Conservation (phyloP, 768 basidiomycete genomes). For the Trametes cubensis region DNA sequence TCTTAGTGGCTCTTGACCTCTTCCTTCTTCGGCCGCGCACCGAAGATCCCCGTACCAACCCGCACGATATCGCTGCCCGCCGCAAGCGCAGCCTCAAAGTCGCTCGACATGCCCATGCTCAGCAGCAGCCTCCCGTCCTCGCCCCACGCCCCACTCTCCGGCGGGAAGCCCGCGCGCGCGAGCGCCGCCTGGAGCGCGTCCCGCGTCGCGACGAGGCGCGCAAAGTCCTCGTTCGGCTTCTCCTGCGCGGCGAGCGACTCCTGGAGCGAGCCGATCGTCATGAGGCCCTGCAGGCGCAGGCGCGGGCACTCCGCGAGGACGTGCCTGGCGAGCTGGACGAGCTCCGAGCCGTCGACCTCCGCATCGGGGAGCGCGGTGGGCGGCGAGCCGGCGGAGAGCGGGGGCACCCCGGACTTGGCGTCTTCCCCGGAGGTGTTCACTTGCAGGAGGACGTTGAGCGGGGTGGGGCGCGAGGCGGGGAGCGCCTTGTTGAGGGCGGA, state of each 20-base stretch:
- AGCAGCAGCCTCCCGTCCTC: conserved; percentile 56
- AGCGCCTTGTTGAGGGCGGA: conserved; percentile 77
- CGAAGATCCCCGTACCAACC: conserved; percentile 92
- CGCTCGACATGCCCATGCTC: conserved; percentile 98
- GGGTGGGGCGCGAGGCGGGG: conserved; percentile 51
- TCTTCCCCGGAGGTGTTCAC: conserved; percentile 96
- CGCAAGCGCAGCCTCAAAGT: conserved; percentile 84
- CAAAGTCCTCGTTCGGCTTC: conserved; percentile 74
- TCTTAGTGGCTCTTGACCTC: conserved; percentile 15
- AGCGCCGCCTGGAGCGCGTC: conserved; percentile 57
- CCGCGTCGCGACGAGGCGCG: conserved; percentile 62
- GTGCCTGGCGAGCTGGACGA: conserved; percentile 67
- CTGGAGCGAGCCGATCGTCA: conserved; percentile 92
- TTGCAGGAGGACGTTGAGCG: conserved; percentile 85
- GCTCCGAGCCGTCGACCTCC: conserved; percentile 40
- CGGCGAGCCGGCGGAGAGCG: conserved; percentile 45
- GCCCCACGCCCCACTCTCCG: conserved; percentile 40
- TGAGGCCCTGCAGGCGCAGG: conserved; percentile 81
- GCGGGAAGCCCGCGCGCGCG: conserved; percentile 25
- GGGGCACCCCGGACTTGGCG: conserved; percentile 82
- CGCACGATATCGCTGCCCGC: conserved; percentile 87
- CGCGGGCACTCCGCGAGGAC: conserved; percentile 73
- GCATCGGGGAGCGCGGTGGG: conserved; percentile 17
- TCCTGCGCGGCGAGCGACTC: conserved; percentile 59
- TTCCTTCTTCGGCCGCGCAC: conserved; percentile 62